Base-by-base conservation (phyloP, 495 filamentous ascomycete species). In the Tuber borchii region DNA sequence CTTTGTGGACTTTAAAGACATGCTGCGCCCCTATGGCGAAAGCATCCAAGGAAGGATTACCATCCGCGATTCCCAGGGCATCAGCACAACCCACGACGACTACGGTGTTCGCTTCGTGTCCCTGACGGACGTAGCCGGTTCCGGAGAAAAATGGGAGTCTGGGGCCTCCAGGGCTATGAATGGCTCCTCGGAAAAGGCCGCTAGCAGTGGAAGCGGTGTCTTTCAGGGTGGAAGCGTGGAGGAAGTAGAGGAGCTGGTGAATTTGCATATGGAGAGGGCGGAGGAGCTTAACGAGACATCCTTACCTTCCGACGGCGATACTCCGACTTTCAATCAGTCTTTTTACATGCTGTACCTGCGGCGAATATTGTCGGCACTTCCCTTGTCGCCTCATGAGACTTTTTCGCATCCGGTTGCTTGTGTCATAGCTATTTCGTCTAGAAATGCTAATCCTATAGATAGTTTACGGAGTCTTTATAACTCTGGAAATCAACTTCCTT, bases 401-500 rank as follows among this genome's bases (percentile, higher is more conserved):
- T 97, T 98, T 81, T 88, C 91, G 17, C 95, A 99, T 84, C 95
- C 96, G 0, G 94, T 97, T 7, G 94, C 96, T n/a, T 94, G 93
- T 83, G 89, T 98, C 31, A 95, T 98, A 82, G 92, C 95, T 7
- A 96, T 98, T 76, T 97, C 93, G 83, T 97, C 94, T 9, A 88
- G 92, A 75, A 94, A 93, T 77, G 86, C 87, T 19, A 84, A 88
- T 6, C 94, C 95, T 0, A 91, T 97, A 71, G 93, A 97, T 80
- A 90, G 93, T 31, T 86, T 99, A 44, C 86, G 94, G 42, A 89
- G 89, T 74, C 86, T 99, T 12, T 99, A 98, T 81, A 87, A 85
- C 10, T 90, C 92, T 72, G 94, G 93, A 22, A 91, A 87, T 69
- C 87, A 87, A 48, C 92, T 93, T 1, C 85, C 88, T 69, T 82